Evolutionary conservation across 768 basidiomycete genomes (phyloP).

Genomic region (Suillus alpinus): DNA sequence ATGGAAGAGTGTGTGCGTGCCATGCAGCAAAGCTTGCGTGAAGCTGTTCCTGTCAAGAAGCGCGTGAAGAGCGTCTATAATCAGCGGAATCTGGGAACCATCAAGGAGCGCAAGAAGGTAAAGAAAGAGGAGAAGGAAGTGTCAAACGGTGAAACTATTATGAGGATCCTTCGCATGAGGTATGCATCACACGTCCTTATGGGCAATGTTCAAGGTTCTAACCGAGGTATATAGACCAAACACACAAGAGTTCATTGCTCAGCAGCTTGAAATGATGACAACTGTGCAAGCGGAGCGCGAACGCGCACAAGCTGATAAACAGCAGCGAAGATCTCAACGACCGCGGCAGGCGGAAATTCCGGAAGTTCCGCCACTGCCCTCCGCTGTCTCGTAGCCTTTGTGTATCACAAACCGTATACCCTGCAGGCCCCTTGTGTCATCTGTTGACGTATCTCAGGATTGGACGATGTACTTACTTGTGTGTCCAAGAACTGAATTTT

Average conservation of each 20-base stretch:
- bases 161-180: slow-evolving; percentile 96
- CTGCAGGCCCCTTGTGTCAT: slow-evolving; percentile 6
- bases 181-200: slow-evolving; percentile 28
- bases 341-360: slow-evolving; percentile 34
- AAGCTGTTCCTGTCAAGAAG: slow-evolving; percentile 75
- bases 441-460: slow-evolving; percentile 4
- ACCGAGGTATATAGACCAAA: slow-evolving; percentile 48
- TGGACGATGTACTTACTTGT: slow-evolving; percentile 10
- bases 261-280: slow-evolving; percentile 79
- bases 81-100: slow-evolving; percentile 94
- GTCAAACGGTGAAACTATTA: slow-evolving; percentile 83
- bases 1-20: slow-evolving; percentile 96
- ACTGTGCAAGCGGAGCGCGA: slow-evolving; percentile 85
- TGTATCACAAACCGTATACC: slow-evolving; percentile 25
- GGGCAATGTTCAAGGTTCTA: background rate
- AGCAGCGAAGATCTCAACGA: slow-evolving; percentile 58
- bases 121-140: slow-evolving; percentile 79
- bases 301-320: slow-evolving; percentile 58
- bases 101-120: slow-evolving; percentile 90
- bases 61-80: slow-evolving; percentile 90
- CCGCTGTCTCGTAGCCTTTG: slow-evolving; percentile 12
- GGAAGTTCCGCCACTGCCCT: slow-evolving; percentile 29
- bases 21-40: slow-evolving; percentile 85
- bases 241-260: slow-evolving; percentile 83
- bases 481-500: background rate